These are phyloP conservation scores for Aspergillus hortae DNA, from an alignment of 2,329 filamentous ascomycete species.

Conservation along the genomic window DNA sequence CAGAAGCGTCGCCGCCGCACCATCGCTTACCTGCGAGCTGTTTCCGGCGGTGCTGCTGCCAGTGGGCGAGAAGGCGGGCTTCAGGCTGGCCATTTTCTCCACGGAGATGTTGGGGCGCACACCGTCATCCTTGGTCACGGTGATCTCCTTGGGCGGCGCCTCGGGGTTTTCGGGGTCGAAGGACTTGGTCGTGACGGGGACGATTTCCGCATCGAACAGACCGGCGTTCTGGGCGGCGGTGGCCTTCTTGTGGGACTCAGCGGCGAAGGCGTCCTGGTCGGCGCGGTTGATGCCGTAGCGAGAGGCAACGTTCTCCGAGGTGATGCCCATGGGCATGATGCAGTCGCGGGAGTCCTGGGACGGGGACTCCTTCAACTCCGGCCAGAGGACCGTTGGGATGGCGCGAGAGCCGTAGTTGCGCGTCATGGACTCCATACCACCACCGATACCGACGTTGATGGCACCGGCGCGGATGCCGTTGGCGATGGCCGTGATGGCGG, in stretches of 20 bases:
- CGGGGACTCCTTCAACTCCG: conserved; percentile 61
- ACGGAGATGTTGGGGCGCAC: conserved; percentile 65
- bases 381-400: conserved; percentile 81
- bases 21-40: conserved; percentile 79
- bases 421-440: conserved; percentile 96
- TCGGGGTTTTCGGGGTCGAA: conserved; percentile 62
- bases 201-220: conserved; percentile 72
- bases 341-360: conserved; percentile 75
- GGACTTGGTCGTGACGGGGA: conserved; percentile 70
- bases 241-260: conserved; percentile 69
- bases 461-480: conserved; percentile 71
- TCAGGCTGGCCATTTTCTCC: conserved; percentile 73
- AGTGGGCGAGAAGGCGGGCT: conserved; percentile 75
- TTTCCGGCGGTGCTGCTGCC: conserved; percentile 85
- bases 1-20: conserved; percentile 76
- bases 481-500: conserved; percentile 71
- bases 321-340: conserved; percentile 91
- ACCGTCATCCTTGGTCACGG: conserved; percentile 76
- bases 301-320: conserved; percentile 80
- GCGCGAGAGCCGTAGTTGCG: conserved; percentile 79
- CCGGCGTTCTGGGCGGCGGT: conserved; percentile 66
- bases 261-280: conserved; percentile 82
- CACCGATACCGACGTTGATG: conserved; percentile 72
- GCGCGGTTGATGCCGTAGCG: conserved; percentile 68
- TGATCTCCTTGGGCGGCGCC: conserved; percentile 56